Percentiles rank a stretch among this genome's conserved stretches.
phyloP scores from a whole-genome alignment of 1,284 basidiomycete species.

The Hymenochaete sp. region DNA sequence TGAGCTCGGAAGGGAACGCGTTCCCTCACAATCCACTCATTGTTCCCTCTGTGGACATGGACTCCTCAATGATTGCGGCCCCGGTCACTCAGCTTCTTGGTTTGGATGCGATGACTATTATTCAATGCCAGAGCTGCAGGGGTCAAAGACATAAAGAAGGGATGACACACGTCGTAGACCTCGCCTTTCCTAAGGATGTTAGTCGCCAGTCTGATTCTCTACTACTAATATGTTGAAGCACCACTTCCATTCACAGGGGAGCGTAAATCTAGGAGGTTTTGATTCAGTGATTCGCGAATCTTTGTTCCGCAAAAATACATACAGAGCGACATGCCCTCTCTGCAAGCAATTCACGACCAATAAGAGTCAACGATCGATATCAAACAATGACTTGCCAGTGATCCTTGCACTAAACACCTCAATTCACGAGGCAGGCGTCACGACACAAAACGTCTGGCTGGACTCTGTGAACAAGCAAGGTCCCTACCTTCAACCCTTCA shows the following conservation, averaged over 20 bases:
- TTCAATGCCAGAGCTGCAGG: slow-evolving; percentile 72
- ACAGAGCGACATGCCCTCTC: slow-evolving; percentile 78
- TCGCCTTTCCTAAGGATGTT: slow-evolving; percentile 82
- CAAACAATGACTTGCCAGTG: slow-evolving; percentile 65
- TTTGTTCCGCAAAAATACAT: slow-evolving; percentile 71
- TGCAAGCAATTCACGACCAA: slow-evolving; percentile 77
- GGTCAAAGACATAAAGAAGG: slow-evolving; percentile 63
- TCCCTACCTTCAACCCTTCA: slow-evolving; percentile 46
- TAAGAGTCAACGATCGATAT: slow-evolving; percentile 63
- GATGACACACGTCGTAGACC: slow-evolving; percentile 76
- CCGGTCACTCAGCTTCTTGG: slow-evolving; percentile 79
- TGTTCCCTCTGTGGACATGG: slow-evolving; percentile 29
- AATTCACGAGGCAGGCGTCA: slow-evolving; percentile 67
- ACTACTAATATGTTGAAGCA: slow-evolving; percentile 14
- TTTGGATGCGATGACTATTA: slow-evolving; percentile 65
- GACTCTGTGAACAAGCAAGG: slow-evolving; percentile 41
- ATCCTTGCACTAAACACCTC: slow-evolving; percentile 86
- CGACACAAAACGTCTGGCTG: slow-evolving; percentile 59
- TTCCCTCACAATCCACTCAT: slow-evolving; percentile 53
- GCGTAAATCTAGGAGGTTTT: slow-evolving; percentile 47
- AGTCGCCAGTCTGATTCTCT: slow-evolving; percentile 17
- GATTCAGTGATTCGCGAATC: slow-evolving; percentile 67
- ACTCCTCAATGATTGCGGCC: slow-evolving; percentile 36
- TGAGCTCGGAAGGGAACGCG: slow-evolving; percentile 60
- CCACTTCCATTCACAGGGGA: slow-evolving; percentile 23